Evolutionary conservation across 495 filamentous ascomycete species (phyloP).

Genomic region (Choiromyces venosus): DNA sequence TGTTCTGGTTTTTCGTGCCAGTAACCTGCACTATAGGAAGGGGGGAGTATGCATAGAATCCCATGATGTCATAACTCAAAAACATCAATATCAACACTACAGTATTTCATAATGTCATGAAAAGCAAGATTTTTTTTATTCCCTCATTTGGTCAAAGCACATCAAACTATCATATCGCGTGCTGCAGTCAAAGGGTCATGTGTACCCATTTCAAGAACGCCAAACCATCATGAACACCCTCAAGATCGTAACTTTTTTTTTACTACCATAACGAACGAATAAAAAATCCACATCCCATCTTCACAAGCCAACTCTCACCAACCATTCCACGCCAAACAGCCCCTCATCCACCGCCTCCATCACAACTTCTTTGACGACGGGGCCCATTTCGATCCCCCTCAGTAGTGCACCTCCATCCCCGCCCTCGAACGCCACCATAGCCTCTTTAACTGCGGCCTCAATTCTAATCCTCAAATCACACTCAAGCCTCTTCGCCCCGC

Average conservation of each 20-base stretch:
- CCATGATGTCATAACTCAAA: background rate
- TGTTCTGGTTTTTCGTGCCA: no score
- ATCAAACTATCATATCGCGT: background rate
- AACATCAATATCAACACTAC: background rate
- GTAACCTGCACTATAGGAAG: no score
- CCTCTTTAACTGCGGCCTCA: constrained; percentile 35
- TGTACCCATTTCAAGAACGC: background rate
- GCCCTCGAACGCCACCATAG: constrained; percentile 30
- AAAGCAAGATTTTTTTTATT: background rate
- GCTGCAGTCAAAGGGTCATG: background rate
- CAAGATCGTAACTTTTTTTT: background rate
- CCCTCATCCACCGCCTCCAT: constrained; percentile 37
- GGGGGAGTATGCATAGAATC: background rate
- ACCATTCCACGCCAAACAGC: constrained; percentile 33
- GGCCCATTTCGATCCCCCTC: constrained; percentile 9
- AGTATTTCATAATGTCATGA: background rate
- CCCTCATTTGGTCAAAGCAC: background rate
- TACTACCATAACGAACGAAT: background rate
- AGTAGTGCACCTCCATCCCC: constrained; percentile 12
- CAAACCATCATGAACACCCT: background rate
- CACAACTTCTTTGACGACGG: constrained; percentile 25
- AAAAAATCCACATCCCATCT: background rate
- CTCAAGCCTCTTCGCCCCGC: constrained; percentile 52
- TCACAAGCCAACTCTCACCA: constrained; percentile 19
- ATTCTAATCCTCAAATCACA: constrained; percentile 18